Evolutionary conservation across 2,329 filamentous ascomycete genomes (phyloP), one percentile per base, ranked within the genome.

Genomic region (Exophiala alcalophila): DNA sequence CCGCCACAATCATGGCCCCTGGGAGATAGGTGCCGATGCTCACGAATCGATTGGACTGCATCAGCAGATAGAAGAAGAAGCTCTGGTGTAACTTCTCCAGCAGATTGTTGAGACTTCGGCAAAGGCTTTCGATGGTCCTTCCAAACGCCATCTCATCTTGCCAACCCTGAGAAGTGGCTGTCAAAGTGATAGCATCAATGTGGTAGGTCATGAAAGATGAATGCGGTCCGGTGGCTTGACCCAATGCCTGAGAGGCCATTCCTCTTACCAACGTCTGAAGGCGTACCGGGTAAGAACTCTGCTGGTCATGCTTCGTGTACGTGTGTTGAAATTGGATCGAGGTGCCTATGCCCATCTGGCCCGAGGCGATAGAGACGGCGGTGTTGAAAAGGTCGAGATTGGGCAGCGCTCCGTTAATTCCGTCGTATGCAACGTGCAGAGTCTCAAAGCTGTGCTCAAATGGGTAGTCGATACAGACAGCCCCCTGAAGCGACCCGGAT

Each of bases 151-250:
- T 97, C 67, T 97, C 92, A 62, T 98, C 92, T 60, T 97, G 88
- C 88, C 89, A 95, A 21, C 92, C 92, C 28, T 91, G 74, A 1
- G 91, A 91, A 47, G 88, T 85, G 0, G 92, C 87, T 59, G 92
- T 88, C 28, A 98, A 70, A 1, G 92, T 98, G 52, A 98, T 84
- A 2, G 92, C 92, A 62, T 98, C 92, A 49, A 98, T 86, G 57
- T 97, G 92, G 61, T 98, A 98, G 0, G 92, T 89, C 60, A 98
- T 96, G 64, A 98, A 98, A 55, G 84, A 85, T 63, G 88, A 95
- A 63, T 98, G 92, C 2, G 91, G 84, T 4, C 92, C 92, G 4
- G 87, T 88, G 4, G 89, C 86, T 55, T 91, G 84, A 1, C 92
- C 92, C 1, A 96, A 70, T 0, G 86, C 89, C 66, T 98, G 92